A percentile compares a stretch with the other conserved stretches of the same genome.
Conservation (phyloP, 2,329 filamentous ascomycete genomes). For the Tolypocladium amazonense region DNA sequence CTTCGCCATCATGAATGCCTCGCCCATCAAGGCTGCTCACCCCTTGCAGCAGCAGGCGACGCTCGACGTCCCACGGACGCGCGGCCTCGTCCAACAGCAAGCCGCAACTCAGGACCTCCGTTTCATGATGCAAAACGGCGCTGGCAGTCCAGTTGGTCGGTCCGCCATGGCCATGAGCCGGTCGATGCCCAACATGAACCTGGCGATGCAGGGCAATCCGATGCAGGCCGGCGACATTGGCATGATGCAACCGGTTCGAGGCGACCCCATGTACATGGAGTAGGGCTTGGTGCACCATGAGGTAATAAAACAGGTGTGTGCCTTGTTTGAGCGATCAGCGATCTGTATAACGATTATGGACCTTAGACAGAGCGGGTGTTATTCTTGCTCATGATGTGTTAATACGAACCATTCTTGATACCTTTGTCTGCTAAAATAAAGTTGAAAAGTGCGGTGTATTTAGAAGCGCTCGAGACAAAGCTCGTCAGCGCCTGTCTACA, state of each 20-base stretch:
- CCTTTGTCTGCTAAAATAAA: background rate
- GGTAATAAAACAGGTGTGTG: background rate
- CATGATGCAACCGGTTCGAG: conserved; percentile 34
- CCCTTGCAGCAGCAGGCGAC: conserved; percentile 28
- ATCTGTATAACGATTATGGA: conserved; percentile 17
- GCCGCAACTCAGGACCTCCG: conserved; percentile 20
- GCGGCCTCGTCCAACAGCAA: conserved; percentile 24
- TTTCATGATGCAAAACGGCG: conserved; percentile 32
- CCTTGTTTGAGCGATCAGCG: conserved; percentile 2
- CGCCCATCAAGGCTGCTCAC: conserved; percentile 24
- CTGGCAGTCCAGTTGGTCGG: conserved; percentile 22
- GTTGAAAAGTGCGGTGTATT: background rate
- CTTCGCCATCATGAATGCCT: conserved; percentile 38
- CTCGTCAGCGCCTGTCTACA: background rate
- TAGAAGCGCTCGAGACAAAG: background rate
- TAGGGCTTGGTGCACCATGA: conserved; percentile 11
- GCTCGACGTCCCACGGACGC: conserved; percentile 32
- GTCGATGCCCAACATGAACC: conserved; percentile 35
- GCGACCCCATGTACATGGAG: conserved; percentile 43
- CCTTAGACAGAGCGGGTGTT: conserved; percentile 10
- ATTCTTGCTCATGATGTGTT: conserved; percentile 17
- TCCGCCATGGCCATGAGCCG: conserved; percentile 29
- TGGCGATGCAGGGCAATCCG: conserved; percentile 26
- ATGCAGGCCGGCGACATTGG: conserved; percentile 32
- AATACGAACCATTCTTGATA: conserved; percentile 15